A percentile compares a stretch with the other conserved stretches of the same genome.
phyloP scores from a whole-genome alignment of 225 moss, liverwort and hornwort species.

The Physcomitrium patens region DNA sequence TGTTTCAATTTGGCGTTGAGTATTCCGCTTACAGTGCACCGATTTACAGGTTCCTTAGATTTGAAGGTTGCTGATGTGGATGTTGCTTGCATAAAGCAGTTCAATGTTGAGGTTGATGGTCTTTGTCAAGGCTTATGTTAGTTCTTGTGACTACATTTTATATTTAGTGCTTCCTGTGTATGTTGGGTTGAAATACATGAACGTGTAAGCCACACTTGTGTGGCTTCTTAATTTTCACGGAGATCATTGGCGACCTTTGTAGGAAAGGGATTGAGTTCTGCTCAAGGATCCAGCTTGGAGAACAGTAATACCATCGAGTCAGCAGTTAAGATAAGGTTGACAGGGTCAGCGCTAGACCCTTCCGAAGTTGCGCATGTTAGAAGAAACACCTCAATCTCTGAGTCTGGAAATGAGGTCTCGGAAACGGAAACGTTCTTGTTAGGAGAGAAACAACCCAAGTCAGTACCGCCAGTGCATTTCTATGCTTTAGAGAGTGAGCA shows the following conservation, averaged over 20 bases:
- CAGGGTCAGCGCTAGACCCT: conserved; percentile 31
- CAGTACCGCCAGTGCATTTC: conserved; percentile 79
- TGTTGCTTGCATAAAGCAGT: conserved; percentile 13
- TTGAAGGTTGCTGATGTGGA: conserved; percentile 10
- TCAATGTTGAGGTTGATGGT: conserved; percentile 18
- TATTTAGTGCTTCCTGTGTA: neutral
- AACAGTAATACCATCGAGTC: conserved; percentile 30
- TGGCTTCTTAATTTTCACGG: conserved; percentile 17
- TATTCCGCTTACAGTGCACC: neutral
- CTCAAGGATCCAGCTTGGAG: conserved; percentile 39
- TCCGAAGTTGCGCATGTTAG: conserved; percentile 32
- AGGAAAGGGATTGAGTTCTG: conserved; percentile 46
- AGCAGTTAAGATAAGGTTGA: conserved; percentile 35
- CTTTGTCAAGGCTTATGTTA: conserved; percentile 11
- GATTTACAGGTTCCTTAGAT: neutral
- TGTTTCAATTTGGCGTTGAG: conserved; percentile 8
- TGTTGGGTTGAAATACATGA: conserved; percentile 23
- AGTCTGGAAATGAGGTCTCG: conserved; percentile 30
- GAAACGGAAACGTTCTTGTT: conserved; percentile 1
- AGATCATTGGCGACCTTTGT: conserved; percentile 25
- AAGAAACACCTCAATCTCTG: conserved; percentile 12
- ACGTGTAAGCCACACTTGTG: conserved; percentile 4
- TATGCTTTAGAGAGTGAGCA: conserved; percentile 96
- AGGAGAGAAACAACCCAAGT: conserved; percentile 46
- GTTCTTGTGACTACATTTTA: conserved; percentile 13